Evolutionary conservation across 768 basidiomycete species (phyloP).

Genomic region (Kwoniella europaea): DNA sequence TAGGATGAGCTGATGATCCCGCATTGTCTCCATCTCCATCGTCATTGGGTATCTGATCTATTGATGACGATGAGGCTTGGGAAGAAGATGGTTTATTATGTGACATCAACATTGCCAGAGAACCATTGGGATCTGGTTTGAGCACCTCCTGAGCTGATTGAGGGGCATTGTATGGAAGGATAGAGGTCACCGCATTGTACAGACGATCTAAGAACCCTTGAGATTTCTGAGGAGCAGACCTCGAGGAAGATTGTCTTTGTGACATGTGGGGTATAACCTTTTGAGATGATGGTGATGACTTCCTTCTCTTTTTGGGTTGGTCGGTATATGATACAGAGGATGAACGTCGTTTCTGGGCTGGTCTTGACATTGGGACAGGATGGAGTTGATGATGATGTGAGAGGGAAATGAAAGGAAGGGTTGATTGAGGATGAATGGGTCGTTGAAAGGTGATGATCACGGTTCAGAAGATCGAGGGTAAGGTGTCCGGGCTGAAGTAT

Average conservation of each 20-base stretch:
- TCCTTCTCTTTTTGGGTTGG: neutral
- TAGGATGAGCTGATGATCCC: slow-evolving; percentile 2
- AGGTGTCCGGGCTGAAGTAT: no score
- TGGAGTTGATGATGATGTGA: neutral
- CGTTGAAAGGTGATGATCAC: slow-evolving; percentile 3
- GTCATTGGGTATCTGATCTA: neutral
- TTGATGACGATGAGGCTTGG: neutral
- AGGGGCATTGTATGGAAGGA: neutral
- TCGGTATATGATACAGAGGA: neutral
- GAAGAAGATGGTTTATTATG: neutral
- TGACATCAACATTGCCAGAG: slow-evolving; percentile 12
- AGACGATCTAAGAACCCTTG: neutral
- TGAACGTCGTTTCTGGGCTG: slow-evolving; percentile 5
- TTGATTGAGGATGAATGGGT: neutral
- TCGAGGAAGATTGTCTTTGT: neutral
- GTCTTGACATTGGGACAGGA: slow-evolving; percentile 7
- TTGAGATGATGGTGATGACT: neutral
- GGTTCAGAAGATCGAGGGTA: neutral
- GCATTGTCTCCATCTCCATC: neutral
- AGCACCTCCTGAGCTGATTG: neutral
- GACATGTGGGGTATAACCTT: neutral
- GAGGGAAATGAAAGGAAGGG: slow-evolving; percentile 4
- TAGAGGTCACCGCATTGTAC: no score
- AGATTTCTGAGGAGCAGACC: neutral
- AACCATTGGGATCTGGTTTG: slow-evolving; percentile 9